A percentile compares a stretch with the other conserved stretches of the same genome.
Evolutionary conservation across 306 rosid genomes (phyloP).

Genomic region (Erythrophleum fordii): DNA sequence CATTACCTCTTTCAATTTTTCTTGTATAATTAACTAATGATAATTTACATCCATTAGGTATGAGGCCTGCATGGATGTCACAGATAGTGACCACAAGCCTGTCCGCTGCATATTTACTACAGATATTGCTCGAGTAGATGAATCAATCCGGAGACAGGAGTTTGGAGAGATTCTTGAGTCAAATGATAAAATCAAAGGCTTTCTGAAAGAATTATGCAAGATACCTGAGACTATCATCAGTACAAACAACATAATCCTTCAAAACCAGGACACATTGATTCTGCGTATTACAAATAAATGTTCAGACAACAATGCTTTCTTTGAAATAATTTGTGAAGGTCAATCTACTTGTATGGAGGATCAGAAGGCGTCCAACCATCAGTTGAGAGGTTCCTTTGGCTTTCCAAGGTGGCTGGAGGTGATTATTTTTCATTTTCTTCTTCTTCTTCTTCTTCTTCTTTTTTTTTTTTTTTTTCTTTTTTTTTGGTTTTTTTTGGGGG

Average conservation of each 20-base stretch:
- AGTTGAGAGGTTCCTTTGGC: constrained; percentile 81
- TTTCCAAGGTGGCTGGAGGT: constrained; percentile 99
- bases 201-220: constrained; percentile 63
- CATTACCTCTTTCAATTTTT: constrained; percentile 17
- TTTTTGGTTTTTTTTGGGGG: not conserved
- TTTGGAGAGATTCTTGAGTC: constrained; percentile 78
- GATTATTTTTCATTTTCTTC: constrained; percentile 46
- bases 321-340: constrained; percentile 85
- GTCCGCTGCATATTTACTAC: constrained; percentile 87
- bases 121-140: constrained; percentile 90
- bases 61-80: constrained; percentile 96
- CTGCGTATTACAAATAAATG: constrained; percentile 87
- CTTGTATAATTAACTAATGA: constrained; percentile 18
- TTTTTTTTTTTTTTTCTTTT: not conserved
- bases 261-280: constrained; percentile 81
- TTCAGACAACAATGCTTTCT: constrained; percentile 63
- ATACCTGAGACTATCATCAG: constrained; percentile 94
- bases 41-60: constrained; percentile 62
- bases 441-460: no score
- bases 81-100: constrained; percentile 98
- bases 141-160: constrained; percentile 88
- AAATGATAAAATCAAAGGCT: constrained; percentile 65
- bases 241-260: constrained; percentile 94
- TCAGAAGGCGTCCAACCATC: constrained; percentile 60
- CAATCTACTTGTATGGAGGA: constrained; percentile 59